A percentile compares a stretch with the other conserved stretches of the same genome.
These are phyloP conservation scores for Xylaria sp. DNA, from an alignment of 2,329 filamentous ascomycete species.

Conservation along the genomic window DNA sequence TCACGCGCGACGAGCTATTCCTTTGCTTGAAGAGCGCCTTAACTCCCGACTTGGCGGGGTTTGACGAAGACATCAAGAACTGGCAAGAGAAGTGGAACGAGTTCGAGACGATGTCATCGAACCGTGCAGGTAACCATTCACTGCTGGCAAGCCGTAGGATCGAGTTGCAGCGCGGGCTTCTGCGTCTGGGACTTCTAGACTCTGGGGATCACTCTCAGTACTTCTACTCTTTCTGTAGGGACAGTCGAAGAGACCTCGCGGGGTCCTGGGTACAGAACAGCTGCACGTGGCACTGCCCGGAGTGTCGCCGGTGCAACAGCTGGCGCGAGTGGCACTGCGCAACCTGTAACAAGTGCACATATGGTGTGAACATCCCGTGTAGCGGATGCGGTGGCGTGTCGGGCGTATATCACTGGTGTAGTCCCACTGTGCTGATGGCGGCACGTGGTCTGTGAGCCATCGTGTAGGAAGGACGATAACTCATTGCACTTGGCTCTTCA, in stretches of 20 bases:
- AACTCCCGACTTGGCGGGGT: not conserved
- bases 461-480: too few species aligned
- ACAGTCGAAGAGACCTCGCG: too few species aligned
- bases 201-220: fast-evolving
- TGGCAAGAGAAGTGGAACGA: slow-evolving; percentile 11
- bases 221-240: slow-evolving; percentile 19
- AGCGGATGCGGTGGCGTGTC: slow-evolving; percentile 16
- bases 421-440: too few species aligned
- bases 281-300: slow-evolving; percentile 17
- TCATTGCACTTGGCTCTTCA: too few species aligned
- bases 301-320: slow-evolving; percentile 11
- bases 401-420: not conserved
- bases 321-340: slow-evolving; percentile 22
- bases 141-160: not conserved
- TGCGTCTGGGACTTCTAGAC: slow-evolving; percentile 15
- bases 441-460: too few species aligned
- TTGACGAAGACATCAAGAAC: not conserved
- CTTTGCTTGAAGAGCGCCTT: not conserved
- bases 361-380: slow-evolving; percentile 16
- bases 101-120: not conserved
- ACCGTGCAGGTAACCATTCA: too few species aligned
- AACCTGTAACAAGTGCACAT: slow-evolving; percentile 17
- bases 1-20: slow-evolving; percentile 11
- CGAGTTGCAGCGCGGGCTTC: slow-evolving; percentile 9
- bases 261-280: slow-evolving; percentile 1